Conservation (phyloP, 768 basidiomycete genomes). For the Suillus brevipes region DNA sequence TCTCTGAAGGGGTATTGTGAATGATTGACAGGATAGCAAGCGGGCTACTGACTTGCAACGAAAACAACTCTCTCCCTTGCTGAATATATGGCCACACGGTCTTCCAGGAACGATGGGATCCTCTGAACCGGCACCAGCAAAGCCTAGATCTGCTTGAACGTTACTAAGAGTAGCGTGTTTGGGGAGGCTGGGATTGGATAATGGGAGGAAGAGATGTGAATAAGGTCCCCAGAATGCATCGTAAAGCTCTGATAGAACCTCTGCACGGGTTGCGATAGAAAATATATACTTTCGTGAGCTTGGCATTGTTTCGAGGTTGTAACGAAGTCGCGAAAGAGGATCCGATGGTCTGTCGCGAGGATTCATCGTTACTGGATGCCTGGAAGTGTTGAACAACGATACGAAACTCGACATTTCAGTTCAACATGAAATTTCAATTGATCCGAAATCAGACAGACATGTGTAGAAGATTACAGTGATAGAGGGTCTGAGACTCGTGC, state of each 20-base stretch:
- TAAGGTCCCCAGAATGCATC: constrained; percentile 81
- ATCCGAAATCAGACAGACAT: background rate
- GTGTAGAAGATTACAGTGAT: background rate
- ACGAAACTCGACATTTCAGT: constrained; percentile 17
- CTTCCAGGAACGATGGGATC: constrained; percentile 65
- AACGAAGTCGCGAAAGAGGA: constrained; percentile 70
- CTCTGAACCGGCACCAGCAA: constrained; percentile 59
- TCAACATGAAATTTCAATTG: background rate
- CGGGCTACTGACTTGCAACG: constrained; percentile 78
- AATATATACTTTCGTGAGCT: constrained; percentile 77
- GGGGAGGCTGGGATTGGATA: constrained; percentile 61
- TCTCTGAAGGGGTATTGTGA: constrained; percentile 53
- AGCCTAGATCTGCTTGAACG: constrained; percentile 59
- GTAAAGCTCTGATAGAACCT: constrained; percentile 81
- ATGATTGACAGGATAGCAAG: constrained; percentile 7
- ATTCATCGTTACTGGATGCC: constrained; percentile 54
- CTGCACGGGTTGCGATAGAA: constrained; percentile 69
- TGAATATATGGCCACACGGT: constrained; percentile 83
- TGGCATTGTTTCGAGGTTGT: constrained; percentile 79
- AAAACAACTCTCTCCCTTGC: constrained; percentile 90
- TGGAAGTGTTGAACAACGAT: constrained; percentile 45
- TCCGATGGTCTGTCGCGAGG: constrained; percentile 58
- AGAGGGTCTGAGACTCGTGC: background rate
- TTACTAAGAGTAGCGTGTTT: constrained; percentile 66
- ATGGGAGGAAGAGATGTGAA: constrained; percentile 69